phyloP scores from a whole-genome alignment of 2,329 filamentous ascomycete genomes.

The Colletotrichum spinosum region DNA sequence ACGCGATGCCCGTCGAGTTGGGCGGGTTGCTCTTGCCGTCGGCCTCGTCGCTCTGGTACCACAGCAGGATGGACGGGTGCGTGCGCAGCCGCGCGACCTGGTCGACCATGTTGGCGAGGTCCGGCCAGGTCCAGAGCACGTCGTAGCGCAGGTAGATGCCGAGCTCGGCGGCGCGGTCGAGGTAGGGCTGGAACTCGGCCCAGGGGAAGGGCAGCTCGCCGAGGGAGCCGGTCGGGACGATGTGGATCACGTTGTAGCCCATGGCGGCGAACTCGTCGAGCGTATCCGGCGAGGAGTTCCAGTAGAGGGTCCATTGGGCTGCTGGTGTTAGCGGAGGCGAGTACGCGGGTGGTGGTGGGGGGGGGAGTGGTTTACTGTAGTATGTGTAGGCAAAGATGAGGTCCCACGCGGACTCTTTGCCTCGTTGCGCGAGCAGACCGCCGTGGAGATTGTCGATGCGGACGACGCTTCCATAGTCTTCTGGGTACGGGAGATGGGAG shows the following conservation, averaged over 20 bases:
- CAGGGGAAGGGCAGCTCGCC: conserved; percentile 33
- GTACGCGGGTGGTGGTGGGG: neutral
- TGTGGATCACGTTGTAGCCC: conserved; percentile 56
- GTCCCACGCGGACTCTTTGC: conserved; percentile 48
- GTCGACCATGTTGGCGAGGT: conserved; percentile 26
- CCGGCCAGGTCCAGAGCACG: conserved; percentile 33
- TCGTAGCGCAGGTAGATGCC: conserved; percentile 43
- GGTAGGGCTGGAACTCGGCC: conserved; percentile 32
- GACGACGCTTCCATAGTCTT: conserved; percentile 53
- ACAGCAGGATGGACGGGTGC: conserved; percentile 29
- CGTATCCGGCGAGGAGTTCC: conserved; percentile 48
- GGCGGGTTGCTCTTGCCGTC: conserved; percentile 54
- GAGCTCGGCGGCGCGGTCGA: conserved; percentile 50
- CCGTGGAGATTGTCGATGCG: conserved; percentile 59
- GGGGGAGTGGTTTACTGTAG: conserved; percentile 58
- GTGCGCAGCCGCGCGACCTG: conserved; percentile 30
- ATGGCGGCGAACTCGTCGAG: conserved; percentile 49
- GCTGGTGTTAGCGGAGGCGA: conserved; percentile 43
- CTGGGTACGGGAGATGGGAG: conserved; percentile 56
- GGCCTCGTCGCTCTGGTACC: conserved; percentile 36
- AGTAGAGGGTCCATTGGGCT: conserved; percentile 54
- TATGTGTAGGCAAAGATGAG: conserved; percentile 51
- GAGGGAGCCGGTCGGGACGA: conserved; percentile 30
- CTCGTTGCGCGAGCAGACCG: conserved; percentile 44
- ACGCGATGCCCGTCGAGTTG: conserved; percentile 55